A percentile compares a stretch with the other conserved stretches of the same genome.
Evolutionary conservation across 768 basidiomycete species (phyloP).

Genomic region (Termitomyces sp.): DNA sequence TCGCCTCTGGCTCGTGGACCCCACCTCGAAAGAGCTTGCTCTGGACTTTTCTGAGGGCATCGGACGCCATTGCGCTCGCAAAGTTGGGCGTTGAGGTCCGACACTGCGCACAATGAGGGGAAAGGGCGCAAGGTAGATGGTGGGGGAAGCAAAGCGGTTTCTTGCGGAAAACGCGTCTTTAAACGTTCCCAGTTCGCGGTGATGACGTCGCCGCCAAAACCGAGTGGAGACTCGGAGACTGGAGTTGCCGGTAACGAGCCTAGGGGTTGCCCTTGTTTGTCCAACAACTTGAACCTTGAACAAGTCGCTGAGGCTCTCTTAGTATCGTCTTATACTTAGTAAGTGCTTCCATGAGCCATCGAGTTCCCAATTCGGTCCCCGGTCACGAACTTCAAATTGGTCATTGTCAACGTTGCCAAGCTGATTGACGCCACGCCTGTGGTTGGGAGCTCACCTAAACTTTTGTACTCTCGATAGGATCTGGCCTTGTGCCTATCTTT

Average conservation of each 20-base stretch:
- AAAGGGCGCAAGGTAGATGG: neutral
- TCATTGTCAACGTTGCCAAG: neutral
- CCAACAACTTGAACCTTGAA: too few species aligned
- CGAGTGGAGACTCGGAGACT: too few species aligned
- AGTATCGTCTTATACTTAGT: too few species aligned
- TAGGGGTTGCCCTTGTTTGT: conserved; percentile 2
- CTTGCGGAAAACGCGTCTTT: conserved; percentile 1
- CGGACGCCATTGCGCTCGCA: conserved; percentile 29
- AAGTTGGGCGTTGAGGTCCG: neutral
- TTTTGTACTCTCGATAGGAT: neutral
- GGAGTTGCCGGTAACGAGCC: too few species aligned
- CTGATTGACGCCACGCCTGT: neutral
- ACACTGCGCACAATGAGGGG: neutral
- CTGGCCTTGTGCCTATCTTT: neutral
- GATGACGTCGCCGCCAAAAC: conserved; percentile 10
- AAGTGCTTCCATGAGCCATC: too few species aligned
- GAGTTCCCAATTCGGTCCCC: neutral
- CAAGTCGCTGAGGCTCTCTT: too few species aligned
- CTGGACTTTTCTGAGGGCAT: conserved; percentile 61
- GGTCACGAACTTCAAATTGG: neutral
- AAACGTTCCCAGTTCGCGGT: neutral
- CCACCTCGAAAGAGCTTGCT: conserved; percentile 65
- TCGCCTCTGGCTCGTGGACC: conserved; percentile 13
- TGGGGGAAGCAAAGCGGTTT: neutral
- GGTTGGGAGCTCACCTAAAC: neutral